phyloP scores from a whole-genome alignment of 225 moss, liverwort and hornwort genomes.

The Ulota crispa region DNA sequence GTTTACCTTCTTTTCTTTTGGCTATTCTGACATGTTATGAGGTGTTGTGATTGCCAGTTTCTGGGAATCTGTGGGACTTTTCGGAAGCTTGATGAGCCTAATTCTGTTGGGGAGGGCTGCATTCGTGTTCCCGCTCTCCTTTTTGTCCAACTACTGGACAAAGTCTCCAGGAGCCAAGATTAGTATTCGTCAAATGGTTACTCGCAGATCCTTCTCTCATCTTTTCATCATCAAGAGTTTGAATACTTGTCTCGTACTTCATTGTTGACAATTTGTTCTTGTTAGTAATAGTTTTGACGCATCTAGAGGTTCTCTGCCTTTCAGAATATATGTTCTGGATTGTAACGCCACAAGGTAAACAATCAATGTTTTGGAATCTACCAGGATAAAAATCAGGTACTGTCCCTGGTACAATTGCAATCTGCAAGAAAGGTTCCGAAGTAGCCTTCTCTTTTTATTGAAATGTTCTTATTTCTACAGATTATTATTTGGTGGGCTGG shows the following conservation, averaged over 20 bases:
- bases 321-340: not conserved
- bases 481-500: conserved; percentile 96
- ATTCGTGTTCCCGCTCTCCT: conserved; percentile 90
- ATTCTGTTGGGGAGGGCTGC: conserved; percentile 79
- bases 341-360: not conserved
- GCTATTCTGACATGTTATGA: not conserved
- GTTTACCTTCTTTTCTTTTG: not conserved
- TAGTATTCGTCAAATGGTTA: conserved; percentile 67
- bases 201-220: not conserved
- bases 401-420: not conserved
- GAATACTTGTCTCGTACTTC: not conserved
- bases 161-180: conserved; percentile 51
- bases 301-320: not conserved
- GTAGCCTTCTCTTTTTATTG: not conserved
- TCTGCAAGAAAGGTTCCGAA: not conserved
- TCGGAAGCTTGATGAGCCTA: conserved; percentile 49
- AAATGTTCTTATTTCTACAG: conserved; percentile 16
- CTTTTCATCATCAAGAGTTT: not conserved
- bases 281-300: not conserved
- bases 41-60: conserved; percentile 27
- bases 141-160: conserved; percentile 66
- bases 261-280: not conserved
- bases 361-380: not conserved
- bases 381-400: not conserved
- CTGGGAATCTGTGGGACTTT: conserved; percentile 55